Evolutionary conservation across 2,329 filamentous ascomycete genomes (phyloP), one percentile per base, ranked within the genome.

Genomic region (Tolypocladium album): DNA sequence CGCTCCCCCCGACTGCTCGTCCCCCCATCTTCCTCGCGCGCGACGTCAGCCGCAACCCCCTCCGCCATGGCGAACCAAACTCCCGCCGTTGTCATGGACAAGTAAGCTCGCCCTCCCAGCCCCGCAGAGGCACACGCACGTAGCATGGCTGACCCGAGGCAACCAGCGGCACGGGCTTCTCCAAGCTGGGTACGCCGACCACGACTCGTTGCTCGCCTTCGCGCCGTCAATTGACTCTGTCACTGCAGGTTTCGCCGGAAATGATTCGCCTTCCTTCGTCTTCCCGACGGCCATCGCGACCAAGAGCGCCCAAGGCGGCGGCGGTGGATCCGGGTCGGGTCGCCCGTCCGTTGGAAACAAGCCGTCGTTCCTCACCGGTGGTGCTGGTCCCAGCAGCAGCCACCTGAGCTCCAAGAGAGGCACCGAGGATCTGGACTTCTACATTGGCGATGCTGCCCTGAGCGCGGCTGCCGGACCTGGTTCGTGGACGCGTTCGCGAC

Each of bases 11-110:
- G 17, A 31, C 39, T 17, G 27, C 55, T 55, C 50, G 31, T 15
- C 31, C 50, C 31, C 20, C 31, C 22, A 38, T 31, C 50, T 38
- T 5, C 20, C 50, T 38, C 50, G 62, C 63, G 67, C 66, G 67
- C 63, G 61, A 58, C 42, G 52, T 61, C 61, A 63, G 66, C 65
- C 67, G 65, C 67, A 62, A 57, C 60, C 61, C 27, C 58, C 60
- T 58, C 65, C 69, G 69, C 61, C 68, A 99, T 99, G 94, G 93
- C 94, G 74, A 89, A 89, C 80, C 93, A 97, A 86, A 97, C 94
- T 75, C 94, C 94, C 71, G 94, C 94, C 90, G 94, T 99, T 97
- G 94, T 99, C 91, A 99, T 99, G 93, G 94, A 99, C 94, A 99
- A 99, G 94, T 97, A 88, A 79, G 91, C 84, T 74, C 71, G 70